phyloP scores from a whole-genome alignment of 768 basidiomycete genomes.

The Tylopilus rubrobrunneus region DNA sequence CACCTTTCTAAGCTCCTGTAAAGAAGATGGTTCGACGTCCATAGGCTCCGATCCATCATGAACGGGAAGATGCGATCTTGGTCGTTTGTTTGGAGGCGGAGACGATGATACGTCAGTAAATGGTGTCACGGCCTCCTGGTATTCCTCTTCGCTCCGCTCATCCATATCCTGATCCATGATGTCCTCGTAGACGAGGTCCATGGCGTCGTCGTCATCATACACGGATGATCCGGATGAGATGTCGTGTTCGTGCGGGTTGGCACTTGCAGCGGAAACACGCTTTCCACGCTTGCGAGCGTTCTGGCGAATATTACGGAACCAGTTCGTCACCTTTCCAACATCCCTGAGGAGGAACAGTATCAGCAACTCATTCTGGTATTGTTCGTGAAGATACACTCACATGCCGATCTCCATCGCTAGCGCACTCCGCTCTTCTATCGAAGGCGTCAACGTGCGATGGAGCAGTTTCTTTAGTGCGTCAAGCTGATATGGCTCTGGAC shows the following conservation, averaged over 20 bases:
- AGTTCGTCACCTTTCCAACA: constrained; percentile 80
- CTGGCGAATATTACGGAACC: constrained; percentile 83
- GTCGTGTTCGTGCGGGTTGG: constrained; percentile 42
- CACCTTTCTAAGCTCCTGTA: constrained; percentile 50
- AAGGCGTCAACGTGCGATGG: constrained; percentile 64
- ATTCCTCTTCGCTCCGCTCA: constrained; percentile 62
- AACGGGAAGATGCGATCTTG: constrained; percentile 28
- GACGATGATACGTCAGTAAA: constrained; percentile 51
- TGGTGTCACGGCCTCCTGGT: constrained; percentile 71
- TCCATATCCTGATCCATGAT: constrained; percentile 49
- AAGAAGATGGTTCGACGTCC: constrained; percentile 38
- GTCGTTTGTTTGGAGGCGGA: constrained; percentile 32
- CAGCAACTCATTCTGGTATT: constrained; percentile 1
- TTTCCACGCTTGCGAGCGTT: constrained; percentile 71
- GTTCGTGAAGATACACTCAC: constrained; percentile 35
- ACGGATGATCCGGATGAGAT: constrained; percentile 53
- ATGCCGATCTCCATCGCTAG: constrained; percentile 77
- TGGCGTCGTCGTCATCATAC: constrained; percentile 39
- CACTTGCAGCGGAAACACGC: constrained; percentile 37
- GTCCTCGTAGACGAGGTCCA: constrained; percentile 46
- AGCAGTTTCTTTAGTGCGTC: constrained; percentile 70
- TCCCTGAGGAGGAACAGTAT: constrained; percentile 45
- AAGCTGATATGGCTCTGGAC: constrained; percentile 77
- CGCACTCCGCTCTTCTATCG: constrained; percentile 74
- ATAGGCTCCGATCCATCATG: constrained; percentile 30